These are phyloP conservation scores for Backusella psychrophila DNA, from an alignment of 192 early-diverging fungal genomes.

Conservation along the genomic window DNA sequence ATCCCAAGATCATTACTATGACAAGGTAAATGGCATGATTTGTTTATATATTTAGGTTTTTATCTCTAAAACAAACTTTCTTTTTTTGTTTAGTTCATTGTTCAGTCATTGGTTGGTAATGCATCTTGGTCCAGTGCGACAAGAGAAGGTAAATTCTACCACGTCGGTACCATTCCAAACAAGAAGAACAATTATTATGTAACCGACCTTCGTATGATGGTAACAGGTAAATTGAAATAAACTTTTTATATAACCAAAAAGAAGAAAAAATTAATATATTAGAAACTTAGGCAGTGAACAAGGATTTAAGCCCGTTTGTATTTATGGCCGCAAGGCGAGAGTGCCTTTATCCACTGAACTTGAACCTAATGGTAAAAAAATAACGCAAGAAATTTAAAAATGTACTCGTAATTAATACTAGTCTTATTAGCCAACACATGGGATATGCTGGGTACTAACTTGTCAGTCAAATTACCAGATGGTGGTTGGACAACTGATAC, in stretches of 20 bases:
- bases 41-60: background rate
- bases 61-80: background rate
- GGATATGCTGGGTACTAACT: conserved; percentile 91
- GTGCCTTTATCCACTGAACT: conserved; percentile 64
- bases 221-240: conserved; percentile 55
- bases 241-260: background rate
- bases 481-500: conserved; percentile 84
- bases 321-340: conserved; percentile 77
- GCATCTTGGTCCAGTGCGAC: conserved; percentile 79
- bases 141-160: conserved; percentile 78
- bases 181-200: conserved; percentile 87
- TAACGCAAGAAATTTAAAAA: background rate
- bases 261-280: background rate
- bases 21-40: conserved; percentile 48
- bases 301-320: conserved; percentile 81
- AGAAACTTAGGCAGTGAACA: conserved; percentile 37
- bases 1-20: conserved; percentile 75
- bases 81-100: conserved; percentile 61
- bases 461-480: conserved; percentile 72
- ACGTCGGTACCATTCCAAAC: conserved; percentile 90
- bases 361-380: conserved; percentile 44
- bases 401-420: background rate
- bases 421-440: conserved; percentile 61
- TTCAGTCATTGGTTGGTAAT: conserved; percentile 85
- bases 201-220: conserved; percentile 84